phyloP scores from a whole-genome alignment of 2,329 filamentous ascomycete species.

The Talaromyces sp. region DNA sequence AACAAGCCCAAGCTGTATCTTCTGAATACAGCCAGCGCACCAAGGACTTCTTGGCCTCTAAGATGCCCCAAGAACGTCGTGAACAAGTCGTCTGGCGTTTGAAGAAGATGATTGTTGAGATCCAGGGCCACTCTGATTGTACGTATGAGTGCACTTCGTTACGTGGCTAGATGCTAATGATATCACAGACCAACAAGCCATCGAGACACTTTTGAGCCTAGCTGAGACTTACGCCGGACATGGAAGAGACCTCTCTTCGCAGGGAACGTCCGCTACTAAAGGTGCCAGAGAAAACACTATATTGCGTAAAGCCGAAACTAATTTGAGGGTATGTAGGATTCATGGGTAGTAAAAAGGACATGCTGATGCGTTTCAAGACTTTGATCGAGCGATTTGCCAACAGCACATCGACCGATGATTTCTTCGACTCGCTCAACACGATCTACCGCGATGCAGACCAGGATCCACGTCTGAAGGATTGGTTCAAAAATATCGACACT shows the following conservation, averaged over 20 bases:
- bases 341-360: conserved; percentile 34
- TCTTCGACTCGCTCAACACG: conserved; percentile 77
- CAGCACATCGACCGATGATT: conserved; percentile 79
- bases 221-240: conserved; percentile 83
- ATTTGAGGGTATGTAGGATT: conserved; percentile 64
- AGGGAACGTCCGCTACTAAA: conserved; percentile 66
- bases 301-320: conserved; percentile 68
- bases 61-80: conserved; percentile 87
- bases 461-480: conserved; percentile 79
- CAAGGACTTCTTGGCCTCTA: conserved; percentile 73
- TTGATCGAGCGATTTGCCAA: conserved; percentile 96
- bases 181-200: conserved; percentile 69
- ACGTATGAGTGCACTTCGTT: conserved; percentile 20
- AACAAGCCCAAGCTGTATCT: conserved; percentile 49
- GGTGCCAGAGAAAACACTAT: conserved; percentile 63
- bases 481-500: conserved; percentile 75
- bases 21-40: conserved; percentile 45
- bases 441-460: conserved; percentile 84
- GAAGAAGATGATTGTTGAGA: conserved; percentile 97
- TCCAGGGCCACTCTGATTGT: conserved; percentile 91
- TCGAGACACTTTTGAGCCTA: conserved; percentile 77
- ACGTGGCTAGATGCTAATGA: neutral
- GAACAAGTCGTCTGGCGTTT: conserved; percentile 88
- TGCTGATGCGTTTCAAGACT: conserved; percentile 59
- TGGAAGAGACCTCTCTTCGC: conserved; percentile 60